A percentile compares a stretch with the other conserved stretches of the same genome.
phyloP scores from a whole-genome alignment of 306 rosid species.

The Calophaca sinica region DNA sequence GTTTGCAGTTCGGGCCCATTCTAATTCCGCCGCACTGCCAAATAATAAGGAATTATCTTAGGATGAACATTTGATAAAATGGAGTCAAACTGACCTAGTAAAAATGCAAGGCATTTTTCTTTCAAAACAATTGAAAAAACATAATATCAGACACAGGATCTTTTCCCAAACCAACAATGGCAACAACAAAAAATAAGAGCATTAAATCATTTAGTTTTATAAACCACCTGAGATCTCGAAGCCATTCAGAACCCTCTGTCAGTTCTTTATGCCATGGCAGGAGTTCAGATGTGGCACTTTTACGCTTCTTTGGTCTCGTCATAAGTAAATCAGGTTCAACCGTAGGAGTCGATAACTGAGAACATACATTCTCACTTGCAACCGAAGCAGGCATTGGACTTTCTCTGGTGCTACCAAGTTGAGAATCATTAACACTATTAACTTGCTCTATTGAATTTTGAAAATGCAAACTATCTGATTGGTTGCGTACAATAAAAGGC shows the following conservation, averaged over 20 bases:
- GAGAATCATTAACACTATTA: constrained; percentile 55
- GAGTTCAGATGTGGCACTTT: constrained; percentile 75
- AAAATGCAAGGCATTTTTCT: constrained; percentile 2
- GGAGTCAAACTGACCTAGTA: not conserved
- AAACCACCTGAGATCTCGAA: constrained; percentile 72
- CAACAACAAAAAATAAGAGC: constrained; percentile 1
- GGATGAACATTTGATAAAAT: constrained; percentile 8
- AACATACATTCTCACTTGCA: constrained; percentile 54
- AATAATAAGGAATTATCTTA: constrained; percentile 31
- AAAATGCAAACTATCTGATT: constrained; percentile 60
- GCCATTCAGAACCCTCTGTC: constrained; percentile 60
- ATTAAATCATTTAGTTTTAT: constrained; percentile 38
- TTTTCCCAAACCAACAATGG: constrained; percentile 28
- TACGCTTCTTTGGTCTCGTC: constrained; percentile 77
- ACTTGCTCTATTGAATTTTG: constrained; percentile 58
- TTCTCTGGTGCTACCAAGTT: constrained; percentile 47
- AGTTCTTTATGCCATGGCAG: constrained; percentile 81
- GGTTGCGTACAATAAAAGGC: constrained; percentile 57
- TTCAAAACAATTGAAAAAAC: constrained; percentile 14
- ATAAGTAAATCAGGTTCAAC: constrained; percentile 55
- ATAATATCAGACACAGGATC: constrained; percentile 18
- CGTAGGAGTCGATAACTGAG: constrained; percentile 55
- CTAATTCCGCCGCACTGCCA: constrained; percentile 78
- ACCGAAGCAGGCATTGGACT: constrained; percentile 51
- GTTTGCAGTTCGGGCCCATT: constrained; percentile 75